Evolutionary conservation across 2,329 filamentous ascomycete species (phyloP), one percentile per base, ranked within the genome.

Genomic region (Gaeumannomyces sp.): DNA sequence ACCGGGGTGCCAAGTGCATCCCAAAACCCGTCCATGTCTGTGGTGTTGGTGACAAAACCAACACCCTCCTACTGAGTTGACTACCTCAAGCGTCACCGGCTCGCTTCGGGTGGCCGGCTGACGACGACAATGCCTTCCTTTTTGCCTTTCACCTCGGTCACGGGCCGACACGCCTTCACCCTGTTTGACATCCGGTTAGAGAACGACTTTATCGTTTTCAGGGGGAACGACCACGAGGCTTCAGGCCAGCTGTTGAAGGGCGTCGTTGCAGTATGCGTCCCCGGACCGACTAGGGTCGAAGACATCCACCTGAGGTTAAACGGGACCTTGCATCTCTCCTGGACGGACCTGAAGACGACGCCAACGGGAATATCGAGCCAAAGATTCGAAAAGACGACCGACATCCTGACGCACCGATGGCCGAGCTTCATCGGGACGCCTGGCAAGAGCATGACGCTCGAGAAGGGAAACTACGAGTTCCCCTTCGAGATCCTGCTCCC

Each of bases 401-500:
- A 78, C 27, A 86, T 94, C 68, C 85, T 90, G 71, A 84, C 86
- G 68, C 87, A 92, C 75, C 83, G 83, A 68, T 93, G 89, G 89
- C 70, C 80, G 10, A 84, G 84, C 29, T 92, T 94, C 71, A 82
- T 86, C 57, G 84, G 82, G 65, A 75, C 74, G 8, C 78, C 79
- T n/a, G 82, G 84, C 67, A 83, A 81, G 73, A 85, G 83, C 70
- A 80, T 81, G 68, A 82, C 83, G 8, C 79, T 94, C 31, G 81
- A 83, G 5, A 85, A 89, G 31, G 90, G 90, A 67, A 94, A 94
- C 76, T 92, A 95, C 76, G 90, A 93, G 75, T 94, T 90, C 78
- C 90, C 90, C 0, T 94, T 95, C 74, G 87, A 92, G 70, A 80
- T 89, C 65, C 81, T 90, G 65, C 79, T 94, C n/a, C 84, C 89